Base-by-base conservation (phyloP, 1,139 yeast genomes). In the Blastobotrys serpentis region DNA sequence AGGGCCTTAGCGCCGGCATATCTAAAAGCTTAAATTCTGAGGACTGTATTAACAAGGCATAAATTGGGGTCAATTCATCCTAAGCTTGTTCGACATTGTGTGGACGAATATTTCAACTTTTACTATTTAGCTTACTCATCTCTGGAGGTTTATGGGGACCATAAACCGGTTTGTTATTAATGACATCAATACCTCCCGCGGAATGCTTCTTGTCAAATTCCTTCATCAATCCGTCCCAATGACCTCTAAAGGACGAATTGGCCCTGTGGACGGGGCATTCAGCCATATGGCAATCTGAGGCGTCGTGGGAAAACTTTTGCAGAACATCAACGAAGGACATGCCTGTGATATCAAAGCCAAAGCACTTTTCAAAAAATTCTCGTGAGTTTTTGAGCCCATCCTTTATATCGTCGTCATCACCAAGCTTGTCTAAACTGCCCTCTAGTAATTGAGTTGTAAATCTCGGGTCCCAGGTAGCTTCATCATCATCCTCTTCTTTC, bases 61-160 rank as follows among this genome's bases (percentile, higher is more conserved):
- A n/a, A n/a, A n/a, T n/a, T n/a, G n/a, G n/a, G n/a, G n/a, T n/a
- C n/a, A n/a, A n/a, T n/a, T n/a, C n/a, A n/a, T n/a, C n/a, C n/a
- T n/a, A n/a, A n/a, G n/a, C n/a, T n/a, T n/a, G n/a, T n/a, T n/a
- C n/a, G n/a, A n/a, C n/a, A n/a, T n/a, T n/a, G n/a, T n/a, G n/a
- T n/a, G n/a, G n/a, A n/a, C n/a, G n/a, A n/a, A n/a, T n/a, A n/a
- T n/a, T n/a, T n/a, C n/a, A n/a, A n/a, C n/a, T n/a, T n/a, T n/a
- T n/a, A n/a, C n/a, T n/a, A n/a, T n/a, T n/a, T n/a, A n/a, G n/a
- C n/a, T 10, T 39, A 22, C 21, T 46, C 57, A 55, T 49, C 8
- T 50, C 39, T 8, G 60, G 60, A 1, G 60, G 60, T 19, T 56
- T 34, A 17, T 54, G 59, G 6, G 60, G 60, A 1, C 60, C 60